These are phyloP conservation scores for Noccaea bulbosa DNA, from an alignment of 345 rosid genomes.

Conservation along the genomic window DNA sequence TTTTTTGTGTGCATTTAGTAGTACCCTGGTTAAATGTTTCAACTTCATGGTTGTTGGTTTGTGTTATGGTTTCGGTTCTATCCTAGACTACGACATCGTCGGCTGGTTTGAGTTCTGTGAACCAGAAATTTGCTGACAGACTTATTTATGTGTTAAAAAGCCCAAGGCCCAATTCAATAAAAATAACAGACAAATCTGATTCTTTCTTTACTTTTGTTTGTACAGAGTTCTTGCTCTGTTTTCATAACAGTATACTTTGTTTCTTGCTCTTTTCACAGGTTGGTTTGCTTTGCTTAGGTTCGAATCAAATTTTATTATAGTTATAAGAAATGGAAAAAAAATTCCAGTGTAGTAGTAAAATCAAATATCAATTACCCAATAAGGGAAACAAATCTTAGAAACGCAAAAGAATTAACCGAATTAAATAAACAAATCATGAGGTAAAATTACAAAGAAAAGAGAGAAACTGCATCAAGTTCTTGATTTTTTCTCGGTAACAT, in stretches of 20 bases:
- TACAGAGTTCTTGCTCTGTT: background rate
- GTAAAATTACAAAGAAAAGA: background rate
- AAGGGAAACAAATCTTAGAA: no score
- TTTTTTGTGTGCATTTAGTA: background rate
- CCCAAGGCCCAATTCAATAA: background rate
- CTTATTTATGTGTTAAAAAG: background rate
- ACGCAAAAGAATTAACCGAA: no score
- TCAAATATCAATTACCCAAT: slow-evolving; percentile 2
- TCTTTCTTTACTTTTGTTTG: background rate
- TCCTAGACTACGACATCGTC: no score
- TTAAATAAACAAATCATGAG: background rate
- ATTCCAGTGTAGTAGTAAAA: background rate
- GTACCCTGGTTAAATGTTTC: background rate
- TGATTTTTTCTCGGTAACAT: background rate
- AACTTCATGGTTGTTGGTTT: no score
- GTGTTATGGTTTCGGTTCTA: background rate
- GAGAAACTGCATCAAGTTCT: background rate
- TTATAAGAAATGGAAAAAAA: background rate
- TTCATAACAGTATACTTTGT: background rate
- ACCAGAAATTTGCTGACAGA: background rate
- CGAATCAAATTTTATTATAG: background rate
- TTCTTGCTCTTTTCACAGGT: slow-evolving; percentile 8
- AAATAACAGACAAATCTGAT: background rate
- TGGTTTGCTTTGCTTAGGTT: background rate
- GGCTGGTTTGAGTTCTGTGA: no score